Evolutionary conservation across 2,329 filamentous ascomycete genomes (phyloP).

Genomic region (Epichloe hybrida): DNA sequence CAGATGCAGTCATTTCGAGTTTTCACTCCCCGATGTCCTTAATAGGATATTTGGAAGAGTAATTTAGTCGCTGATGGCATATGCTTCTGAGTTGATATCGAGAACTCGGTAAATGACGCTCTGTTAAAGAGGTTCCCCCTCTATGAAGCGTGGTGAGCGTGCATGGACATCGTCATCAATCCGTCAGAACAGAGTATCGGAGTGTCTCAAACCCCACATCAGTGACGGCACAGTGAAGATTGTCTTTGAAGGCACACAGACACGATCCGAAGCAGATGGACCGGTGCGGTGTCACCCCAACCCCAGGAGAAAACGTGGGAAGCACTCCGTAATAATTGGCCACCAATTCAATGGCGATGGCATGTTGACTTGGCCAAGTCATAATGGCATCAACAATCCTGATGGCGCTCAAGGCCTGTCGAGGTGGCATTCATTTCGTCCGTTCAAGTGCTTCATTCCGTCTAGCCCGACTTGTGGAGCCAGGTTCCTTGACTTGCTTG

Average conservation of each 20-base stretch:
- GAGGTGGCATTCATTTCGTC: not conserved
- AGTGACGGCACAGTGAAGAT: not conserved
- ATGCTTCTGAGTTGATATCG: no score
- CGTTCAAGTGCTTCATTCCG: not conserved
- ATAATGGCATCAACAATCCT: not conserved
- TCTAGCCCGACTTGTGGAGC: not conserved
- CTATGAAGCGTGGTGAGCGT: not conserved
- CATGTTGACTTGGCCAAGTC: not conserved
- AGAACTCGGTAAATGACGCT: no score
- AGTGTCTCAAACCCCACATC: constrained; percentile 3
- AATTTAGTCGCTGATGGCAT: no score
- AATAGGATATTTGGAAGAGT: no score
- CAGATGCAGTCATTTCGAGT: no score
- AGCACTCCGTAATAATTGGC: not conserved
- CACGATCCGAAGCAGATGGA: not conserved
- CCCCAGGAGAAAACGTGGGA: constrained; percentile 3
- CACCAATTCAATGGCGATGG: not conserved
- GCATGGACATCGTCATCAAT: not conserved
- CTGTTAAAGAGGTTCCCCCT: no score
- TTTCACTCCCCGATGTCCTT: no score
- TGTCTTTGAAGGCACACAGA: not conserved
- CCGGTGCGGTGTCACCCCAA: not conserved
- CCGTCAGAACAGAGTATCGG: not conserved
- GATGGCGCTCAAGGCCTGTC: not conserved
- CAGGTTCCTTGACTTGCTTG: not conserved